Percentiles rank a stretch among this genome's conserved stretches.
phyloP scores from a whole-genome alignment of 1,139 yeast species.

The Candida sojae region DNA sequence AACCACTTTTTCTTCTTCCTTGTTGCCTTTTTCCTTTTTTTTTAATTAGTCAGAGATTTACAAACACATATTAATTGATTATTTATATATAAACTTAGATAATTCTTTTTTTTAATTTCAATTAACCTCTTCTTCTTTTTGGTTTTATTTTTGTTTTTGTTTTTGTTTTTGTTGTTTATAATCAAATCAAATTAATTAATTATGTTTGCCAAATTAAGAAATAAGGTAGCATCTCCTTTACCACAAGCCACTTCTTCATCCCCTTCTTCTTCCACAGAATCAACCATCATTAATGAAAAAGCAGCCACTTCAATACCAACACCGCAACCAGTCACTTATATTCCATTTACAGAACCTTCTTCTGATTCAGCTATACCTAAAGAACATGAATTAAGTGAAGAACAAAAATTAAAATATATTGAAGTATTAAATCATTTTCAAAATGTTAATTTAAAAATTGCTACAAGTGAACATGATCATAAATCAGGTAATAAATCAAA shows the following conservation, averaged over 20 bases:
- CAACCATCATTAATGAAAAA: conserved; percentile 4
- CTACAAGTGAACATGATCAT: conserved; percentile 41
- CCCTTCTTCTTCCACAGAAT: conserved; percentile 5
- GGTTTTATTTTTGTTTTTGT: not conserved
- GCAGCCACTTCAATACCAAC: not conserved
- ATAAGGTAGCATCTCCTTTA: conserved; percentile 4
- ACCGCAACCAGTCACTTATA: conserved; percentile 9
- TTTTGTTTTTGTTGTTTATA: not conserved
- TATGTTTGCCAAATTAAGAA: conserved; percentile 14
- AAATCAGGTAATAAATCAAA: conserved; percentile 26
- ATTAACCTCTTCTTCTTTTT: not conserved
- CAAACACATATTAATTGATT: not conserved
- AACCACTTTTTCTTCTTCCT: not conserved
- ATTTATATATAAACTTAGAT: not conserved
- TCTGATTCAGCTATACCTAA: conserved; percentile 51
- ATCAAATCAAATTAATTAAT: not conserved
- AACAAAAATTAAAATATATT: conserved; percentile 59
- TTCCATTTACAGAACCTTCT: conserved; percentile 59
- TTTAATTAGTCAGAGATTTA: not conserved
- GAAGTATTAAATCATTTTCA: conserved; percentile 62
- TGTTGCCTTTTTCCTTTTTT: not conserved
- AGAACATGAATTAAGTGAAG: conserved; percentile 47
- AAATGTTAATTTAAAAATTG: conserved; percentile 40
- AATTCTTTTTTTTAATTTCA: not conserved
- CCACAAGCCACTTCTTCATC: conserved; percentile 7